Evolutionary conservation across 306 rosid species (phyloP).

Genomic region (Ormosia semicastrata): DNA sequence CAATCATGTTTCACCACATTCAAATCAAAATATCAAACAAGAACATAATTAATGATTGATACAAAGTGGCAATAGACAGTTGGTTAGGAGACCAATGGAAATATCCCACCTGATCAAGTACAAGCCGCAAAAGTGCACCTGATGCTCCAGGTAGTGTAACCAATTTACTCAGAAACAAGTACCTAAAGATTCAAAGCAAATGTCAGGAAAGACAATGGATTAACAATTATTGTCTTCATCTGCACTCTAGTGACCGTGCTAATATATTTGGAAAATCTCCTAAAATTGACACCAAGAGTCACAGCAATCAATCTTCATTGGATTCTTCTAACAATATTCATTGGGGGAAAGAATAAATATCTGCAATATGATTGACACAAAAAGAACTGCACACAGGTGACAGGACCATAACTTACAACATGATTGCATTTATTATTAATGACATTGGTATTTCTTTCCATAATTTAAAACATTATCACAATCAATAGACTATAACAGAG

Average conservation of each 20-base stretch:
- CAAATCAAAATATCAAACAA: constrained; percentile 9
- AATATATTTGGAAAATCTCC: not conserved
- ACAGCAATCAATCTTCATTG: not conserved
- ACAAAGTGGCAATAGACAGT: not conserved
- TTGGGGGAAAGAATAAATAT: not conserved
- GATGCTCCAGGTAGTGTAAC: constrained; percentile 76
- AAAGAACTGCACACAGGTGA: constrained; percentile 9
- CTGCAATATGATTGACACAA: not conserved
- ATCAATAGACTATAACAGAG: not conserved
- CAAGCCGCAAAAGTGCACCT: constrained; percentile 84
- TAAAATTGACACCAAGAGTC: not conserved
- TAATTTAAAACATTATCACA: not conserved
- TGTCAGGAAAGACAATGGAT: not conserved
- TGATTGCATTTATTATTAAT: not conserved
- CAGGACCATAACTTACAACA: constrained; percentile 17
- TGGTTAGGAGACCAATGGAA: not conserved
- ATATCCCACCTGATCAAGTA: constrained; percentile 80
- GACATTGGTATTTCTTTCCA: not conserved
- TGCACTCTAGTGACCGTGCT: not conserved
- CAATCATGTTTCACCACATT: constrained; percentile 31
- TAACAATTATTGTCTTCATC: not conserved
- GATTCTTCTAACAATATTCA: not conserved
- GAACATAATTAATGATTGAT: constrained; percentile 12
- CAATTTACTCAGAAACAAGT: constrained; percentile 81
- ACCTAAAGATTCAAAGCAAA: constrained; percentile 50